These are phyloP conservation scores for Piper longum DNA, from an alignment of 164 flowering plant species.

Conservation along the genomic window DNA sequence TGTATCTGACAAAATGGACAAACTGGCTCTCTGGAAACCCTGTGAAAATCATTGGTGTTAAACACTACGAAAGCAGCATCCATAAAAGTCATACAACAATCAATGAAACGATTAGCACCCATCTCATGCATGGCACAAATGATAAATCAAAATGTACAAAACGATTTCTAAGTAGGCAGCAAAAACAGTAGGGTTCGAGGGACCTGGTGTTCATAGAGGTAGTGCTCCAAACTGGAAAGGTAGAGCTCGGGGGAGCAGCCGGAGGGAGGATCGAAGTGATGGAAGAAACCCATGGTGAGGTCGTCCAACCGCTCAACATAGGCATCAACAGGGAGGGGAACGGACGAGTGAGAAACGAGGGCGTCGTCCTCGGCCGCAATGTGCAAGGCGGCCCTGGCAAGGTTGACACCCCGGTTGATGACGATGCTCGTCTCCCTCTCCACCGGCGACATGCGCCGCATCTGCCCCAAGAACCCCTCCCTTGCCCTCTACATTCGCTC, in stretches of 20 bases:
- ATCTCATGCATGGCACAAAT: neutral
- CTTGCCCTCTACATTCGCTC: slow-evolving; percentile 37
- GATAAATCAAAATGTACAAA: neutral
- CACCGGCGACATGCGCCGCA: slow-evolving; percentile 30
- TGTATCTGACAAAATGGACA: slow-evolving; percentile 22
- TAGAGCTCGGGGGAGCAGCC: slow-evolving; percentile 42
- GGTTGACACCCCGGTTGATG: slow-evolving; percentile 49
- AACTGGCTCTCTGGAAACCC: slow-evolving; percentile 49
- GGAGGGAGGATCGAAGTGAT: slow-evolving; percentile 32
- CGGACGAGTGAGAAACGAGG: slow-evolving; percentile 68
- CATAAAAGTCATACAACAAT: too few species aligned
- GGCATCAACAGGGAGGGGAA: slow-evolving; percentile 65
- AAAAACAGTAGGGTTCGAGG: neutral
- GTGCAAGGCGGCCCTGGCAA: slow-evolving; percentile 54
- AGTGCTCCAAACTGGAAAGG: slow-evolving; percentile 43
- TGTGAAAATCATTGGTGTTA: slow-evolving; percentile 9
- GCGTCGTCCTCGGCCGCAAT: slow-evolving; percentile 85
- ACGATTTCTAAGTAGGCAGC: too few species aligned
- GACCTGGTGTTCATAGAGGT: slow-evolving; percentile 54
- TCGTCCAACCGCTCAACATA: slow-evolving; percentile 51
- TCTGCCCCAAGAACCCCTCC: slow-evolving; percentile 39
- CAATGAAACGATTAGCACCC: too few species aligned
- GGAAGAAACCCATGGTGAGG: slow-evolving; percentile 53
- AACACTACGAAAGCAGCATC: too few species aligned
- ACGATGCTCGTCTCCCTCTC: slow-evolving; percentile 71